These are phyloP conservation scores for Agarophyton chilense DNA, from an alignment of 23 red algal genomes.

Conservation along the genomic window DNA sequence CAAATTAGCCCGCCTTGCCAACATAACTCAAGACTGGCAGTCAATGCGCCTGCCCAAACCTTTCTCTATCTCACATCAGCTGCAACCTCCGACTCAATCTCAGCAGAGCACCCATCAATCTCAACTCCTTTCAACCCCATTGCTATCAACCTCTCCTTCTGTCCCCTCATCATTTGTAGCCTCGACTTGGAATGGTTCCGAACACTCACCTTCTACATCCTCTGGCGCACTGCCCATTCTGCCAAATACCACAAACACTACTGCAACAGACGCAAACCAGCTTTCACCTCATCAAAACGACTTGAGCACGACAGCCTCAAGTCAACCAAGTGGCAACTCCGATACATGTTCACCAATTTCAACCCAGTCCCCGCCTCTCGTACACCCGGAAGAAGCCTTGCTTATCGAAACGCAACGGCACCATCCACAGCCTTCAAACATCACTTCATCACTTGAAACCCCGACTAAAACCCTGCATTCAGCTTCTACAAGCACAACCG, in stretches of 20 bases:
- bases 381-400: not conserved
- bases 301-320: not conserved
- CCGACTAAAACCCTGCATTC: not conserved
- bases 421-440: not conserved
- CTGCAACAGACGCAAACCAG: not conserved
- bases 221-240: not conserved
- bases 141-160: constrained; percentile 1
- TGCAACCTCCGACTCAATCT: constrained; percentile 16
- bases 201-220: not conserved
- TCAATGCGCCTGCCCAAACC: not conserved
- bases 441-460: not conserved
- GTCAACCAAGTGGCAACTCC: not conserved
- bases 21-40: constrained; percentile 26
- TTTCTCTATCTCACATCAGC: not conserved
- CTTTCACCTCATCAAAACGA: not conserved
- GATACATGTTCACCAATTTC: not conserved
- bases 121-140: not conserved
- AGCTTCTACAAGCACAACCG: not conserved
- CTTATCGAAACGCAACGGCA: not conserved
- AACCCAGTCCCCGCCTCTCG: constrained; percentile 2
- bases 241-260: constrained; percentile 2
- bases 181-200: constrained; percentile 16
- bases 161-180: constrained; percentile 23
- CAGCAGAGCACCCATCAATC: not conserved
- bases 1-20: constrained; percentile 43